These are phyloP conservation scores for Heritiera fomes DNA, from an alignment of 345 rosid species.

Conservation along the genomic window DNA sequence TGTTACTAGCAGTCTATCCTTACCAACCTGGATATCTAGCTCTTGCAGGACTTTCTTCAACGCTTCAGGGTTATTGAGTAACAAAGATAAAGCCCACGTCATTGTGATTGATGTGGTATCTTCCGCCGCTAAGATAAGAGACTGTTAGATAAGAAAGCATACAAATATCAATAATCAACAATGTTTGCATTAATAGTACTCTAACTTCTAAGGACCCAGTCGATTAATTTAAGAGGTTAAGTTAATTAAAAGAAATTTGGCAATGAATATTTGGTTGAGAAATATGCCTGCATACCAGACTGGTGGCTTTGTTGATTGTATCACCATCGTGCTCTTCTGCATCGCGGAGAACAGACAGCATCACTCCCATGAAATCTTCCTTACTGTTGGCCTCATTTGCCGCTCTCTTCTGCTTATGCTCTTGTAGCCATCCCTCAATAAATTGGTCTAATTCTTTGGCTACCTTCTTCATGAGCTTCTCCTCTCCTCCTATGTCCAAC, in stretches of 20 bases:
- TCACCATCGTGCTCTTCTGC: background rate
- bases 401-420: background rate
- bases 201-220: too few relatives aligned
- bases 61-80: background rate
- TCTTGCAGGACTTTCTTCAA: background rate
- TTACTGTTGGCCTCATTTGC: background rate
- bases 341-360: background rate
- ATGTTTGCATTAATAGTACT: too few relatives aligned
- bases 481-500: background rate
- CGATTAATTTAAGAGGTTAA: too few relatives aligned
- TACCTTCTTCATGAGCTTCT: background rate
- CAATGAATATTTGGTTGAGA: too few relatives aligned
- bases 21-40: background rate
- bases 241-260: too few relatives aligned
- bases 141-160: background rate
- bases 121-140: background rate
- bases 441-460: background rate
- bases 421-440: background rate
- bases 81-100: background rate
- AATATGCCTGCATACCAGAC: background rate
- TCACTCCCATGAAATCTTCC: background rate
- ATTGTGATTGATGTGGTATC: background rate
- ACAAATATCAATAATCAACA: background rate
- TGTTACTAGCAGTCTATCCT: background rate
- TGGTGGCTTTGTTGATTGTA: background rate